Conservation (phyloP, 345 rosid species). For the Excoecaria cochinchinensis region DNA sequence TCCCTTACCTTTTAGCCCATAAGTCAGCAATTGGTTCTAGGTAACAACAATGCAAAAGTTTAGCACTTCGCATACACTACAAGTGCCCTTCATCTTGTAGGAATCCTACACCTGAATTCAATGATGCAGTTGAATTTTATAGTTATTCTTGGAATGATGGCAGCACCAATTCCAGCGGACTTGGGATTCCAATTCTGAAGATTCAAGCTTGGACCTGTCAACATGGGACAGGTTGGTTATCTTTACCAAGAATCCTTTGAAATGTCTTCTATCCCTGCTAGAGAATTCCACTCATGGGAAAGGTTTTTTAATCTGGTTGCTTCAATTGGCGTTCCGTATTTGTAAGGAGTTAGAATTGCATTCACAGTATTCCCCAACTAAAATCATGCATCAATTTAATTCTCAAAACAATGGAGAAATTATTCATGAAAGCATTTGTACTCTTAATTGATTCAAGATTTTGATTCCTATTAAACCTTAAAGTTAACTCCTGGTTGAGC, state of each 20-base stretch:
- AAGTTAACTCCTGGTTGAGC: too few species aligned
- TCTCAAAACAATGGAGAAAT: background rate
- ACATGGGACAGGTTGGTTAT: constrained; percentile 46
- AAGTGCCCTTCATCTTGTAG: constrained; percentile 32
- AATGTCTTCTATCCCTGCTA: constrained; percentile 51
- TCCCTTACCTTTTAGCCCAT: constrained; percentile 73
- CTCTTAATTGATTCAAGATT: too few species aligned
- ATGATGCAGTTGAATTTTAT: constrained; percentile 42
- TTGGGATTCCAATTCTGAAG: constrained; percentile 66
- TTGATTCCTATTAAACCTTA: too few species aligned
- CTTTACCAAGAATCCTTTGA: constrained; percentile 62
- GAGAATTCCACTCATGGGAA: constrained; percentile 57
- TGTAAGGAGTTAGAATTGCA: background rate
- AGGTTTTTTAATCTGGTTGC: constrained; percentile 38
- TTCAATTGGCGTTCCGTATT: background rate
- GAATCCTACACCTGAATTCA: constrained; percentile 29
- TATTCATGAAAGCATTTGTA: too few species aligned
- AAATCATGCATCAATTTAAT: background rate
- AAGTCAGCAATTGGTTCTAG: too few species aligned
- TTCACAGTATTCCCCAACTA: background rate
- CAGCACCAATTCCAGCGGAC: constrained; percentile 52
- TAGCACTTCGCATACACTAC: too few species aligned
- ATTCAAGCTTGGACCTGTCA: constrained; percentile 46
- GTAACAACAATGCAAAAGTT: too few species aligned
- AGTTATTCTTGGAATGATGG: constrained; percentile 69